Evolutionary conservation across 805 yeast genomes (phyloP).

Genomic region (Alloascoidea africana): DNA sequence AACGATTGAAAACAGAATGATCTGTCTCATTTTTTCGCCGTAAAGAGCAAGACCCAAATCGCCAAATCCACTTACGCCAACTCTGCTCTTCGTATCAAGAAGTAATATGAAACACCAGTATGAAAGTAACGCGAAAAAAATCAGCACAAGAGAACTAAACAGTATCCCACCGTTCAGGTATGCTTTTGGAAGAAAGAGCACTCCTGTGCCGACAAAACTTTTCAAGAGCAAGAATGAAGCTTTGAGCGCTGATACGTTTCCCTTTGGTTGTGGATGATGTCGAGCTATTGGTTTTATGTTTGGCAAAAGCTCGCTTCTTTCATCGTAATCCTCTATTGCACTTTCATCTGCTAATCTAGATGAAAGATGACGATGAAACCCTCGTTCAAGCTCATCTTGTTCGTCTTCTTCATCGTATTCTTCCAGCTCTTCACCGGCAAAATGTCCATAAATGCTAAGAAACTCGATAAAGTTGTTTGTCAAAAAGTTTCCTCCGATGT

Average conservation of each 20-base stretch:
- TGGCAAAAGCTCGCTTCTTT: neutral
- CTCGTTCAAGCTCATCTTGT: constrained; percentile 19
- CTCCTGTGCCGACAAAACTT: constrained; percentile 91
- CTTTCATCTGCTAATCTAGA: no score
- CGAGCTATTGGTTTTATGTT: neutral
- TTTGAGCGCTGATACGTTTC: constrained; percentile 54
- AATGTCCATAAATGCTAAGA: constrained; percentile 81
- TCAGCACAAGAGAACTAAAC: constrained; percentile 51
- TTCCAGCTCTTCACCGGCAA: constrained; percentile 89
- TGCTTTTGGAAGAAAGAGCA: constrained; percentile 80
- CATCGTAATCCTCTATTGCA: constrained; percentile 4
- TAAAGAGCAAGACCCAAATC: constrained; percentile 69
- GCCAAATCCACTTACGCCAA: constrained; percentile 65
- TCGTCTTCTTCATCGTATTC: constrained; percentile 53
- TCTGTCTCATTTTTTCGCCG: constrained; percentile 49
- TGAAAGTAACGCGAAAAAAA: constrained; percentile 62
- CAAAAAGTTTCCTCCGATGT: constrained; percentile 30
- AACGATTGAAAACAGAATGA: constrained; percentile 64
- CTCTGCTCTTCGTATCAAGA: constrained; percentile 39
- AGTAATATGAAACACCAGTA: constrained; percentile 72
- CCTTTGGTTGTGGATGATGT: no score
- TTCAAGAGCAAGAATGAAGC: constrained; percentile 65
- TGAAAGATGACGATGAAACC: constrained; percentile 5
- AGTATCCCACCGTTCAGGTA: constrained; percentile 82
- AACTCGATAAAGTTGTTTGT: constrained; percentile 85